Base-by-base conservation (phyloP, 441 rosid species). In the Viola pubescens region DNA sequence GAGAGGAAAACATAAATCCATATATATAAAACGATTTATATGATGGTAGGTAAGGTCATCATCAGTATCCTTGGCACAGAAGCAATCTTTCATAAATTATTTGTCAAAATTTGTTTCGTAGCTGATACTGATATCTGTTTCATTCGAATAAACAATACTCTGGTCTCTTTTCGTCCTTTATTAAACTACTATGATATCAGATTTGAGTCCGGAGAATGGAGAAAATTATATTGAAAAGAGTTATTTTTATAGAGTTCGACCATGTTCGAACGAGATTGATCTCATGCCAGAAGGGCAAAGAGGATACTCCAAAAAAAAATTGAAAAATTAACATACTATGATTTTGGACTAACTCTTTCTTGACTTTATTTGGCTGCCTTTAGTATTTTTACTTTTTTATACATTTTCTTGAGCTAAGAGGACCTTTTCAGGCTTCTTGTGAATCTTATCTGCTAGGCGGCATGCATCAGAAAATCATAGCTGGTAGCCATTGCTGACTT, bases 281-380 rank as follows among this genome's bases (percentile, higher is more conserved):
- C 26, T 19, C 26, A 0, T 19, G 1, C 1, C 26, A 1, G 26
- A 19, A 19, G 26, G 26, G 26, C 26, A 1, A 19, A 19, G 1
- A 19, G 1, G 26, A 19, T 19, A 19, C 26, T 1, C n/a, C n/a
- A n/a, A n/a, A 19, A 19, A 19, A 19, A 19, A 19, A 19, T 19
- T 1, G 26, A 19, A 19, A 19, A 19, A 19, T 19, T 19, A 19
- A 19, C 26, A 0, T 19, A 19, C 26, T 19, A 0, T 64, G 68
- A 55, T 60, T 40, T 60, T 63, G 49, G n/a, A n/a, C 49, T 52
- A 41, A 54, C 45, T 64, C 16, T 42, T 49, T 64, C 60, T 42
- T 58, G 69, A 67, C 73, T 59, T 61, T 62, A 39, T 37, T 58
- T 60, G 53, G 51, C 63, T 52, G 40, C 48, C 57, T 43, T 7